phyloP scores from a whole-genome alignment of 1,284 basidiomycete species.

The Cutaneotrichosporon sp. region DNA sequence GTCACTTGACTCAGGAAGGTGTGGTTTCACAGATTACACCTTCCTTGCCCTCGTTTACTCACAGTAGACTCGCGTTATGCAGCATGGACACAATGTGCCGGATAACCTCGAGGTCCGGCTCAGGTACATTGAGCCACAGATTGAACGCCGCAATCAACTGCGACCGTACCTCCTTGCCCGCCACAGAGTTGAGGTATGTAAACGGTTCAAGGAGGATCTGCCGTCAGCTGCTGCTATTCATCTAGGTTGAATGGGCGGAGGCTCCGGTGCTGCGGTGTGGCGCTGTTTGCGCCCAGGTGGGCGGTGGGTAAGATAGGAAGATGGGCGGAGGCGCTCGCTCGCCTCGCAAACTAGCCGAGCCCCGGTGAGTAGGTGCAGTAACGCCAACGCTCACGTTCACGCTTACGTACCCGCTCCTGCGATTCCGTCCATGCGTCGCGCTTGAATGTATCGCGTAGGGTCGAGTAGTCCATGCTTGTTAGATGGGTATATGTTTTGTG shows the following conservation, averaged over 20 bases:
- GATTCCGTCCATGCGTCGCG: slow-evolving; percentile 45
- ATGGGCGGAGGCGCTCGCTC: background rate
- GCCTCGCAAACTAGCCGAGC: background rate
- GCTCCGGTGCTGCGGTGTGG: background rate
- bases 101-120: slow-evolving; percentile 69
- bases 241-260: background rate
- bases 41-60: slow-evolving; percentile 39
- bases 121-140: slow-evolving; percentile 79
- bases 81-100: slow-evolving; percentile 84
- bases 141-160: slow-evolving; percentile 94
- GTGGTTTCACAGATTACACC: background rate
- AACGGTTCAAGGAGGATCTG: slow-evolving; percentile 75
- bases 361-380: too few relatives aligned
- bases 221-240: slow-evolving; percentile 4
- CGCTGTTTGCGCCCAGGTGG: background rate
- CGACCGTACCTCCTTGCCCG: slow-evolving; percentile 90
- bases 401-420: slow-evolving; percentile 49
- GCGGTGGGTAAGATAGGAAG: background rate
- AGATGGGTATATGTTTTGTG: background rate
- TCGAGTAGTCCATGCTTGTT: slow-evolving; percentile 42
- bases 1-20: background rate
- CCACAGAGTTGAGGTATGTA: slow-evolving; percentile 76
- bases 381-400: too few relatives aligned
- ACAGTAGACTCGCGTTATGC: slow-evolving; percentile 92
- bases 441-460: slow-evolving; percentile 28